Evolutionary conservation across 176 grass and related monocot genomes (phyloP).

Genomic region (Oryza meyeriana): DNA sequence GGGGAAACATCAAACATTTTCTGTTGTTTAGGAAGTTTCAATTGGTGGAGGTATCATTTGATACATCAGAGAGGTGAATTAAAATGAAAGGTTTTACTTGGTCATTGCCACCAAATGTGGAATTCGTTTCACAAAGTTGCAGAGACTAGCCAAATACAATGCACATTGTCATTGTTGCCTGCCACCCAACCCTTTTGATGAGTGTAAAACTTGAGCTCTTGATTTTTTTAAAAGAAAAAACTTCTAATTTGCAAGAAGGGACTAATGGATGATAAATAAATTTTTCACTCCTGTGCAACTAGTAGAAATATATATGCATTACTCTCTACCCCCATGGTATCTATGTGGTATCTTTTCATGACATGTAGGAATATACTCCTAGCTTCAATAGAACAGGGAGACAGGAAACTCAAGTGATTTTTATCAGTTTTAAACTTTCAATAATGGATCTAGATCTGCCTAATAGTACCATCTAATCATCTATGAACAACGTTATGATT

Average conservation of each 20-base stretch:
- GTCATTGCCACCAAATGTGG: neutral
- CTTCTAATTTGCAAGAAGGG: neutral
- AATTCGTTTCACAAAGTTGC: neutral
- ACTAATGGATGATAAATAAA: neutral
- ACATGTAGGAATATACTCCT: neutral
- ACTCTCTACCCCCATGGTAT: neutral
- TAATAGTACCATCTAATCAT: neutral
- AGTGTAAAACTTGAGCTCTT: neutral
- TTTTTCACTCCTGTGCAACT: neutral
- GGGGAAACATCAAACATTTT: neutral
- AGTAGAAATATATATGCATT: neutral
- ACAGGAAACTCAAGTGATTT: neutral
- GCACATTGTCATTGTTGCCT: neutral
- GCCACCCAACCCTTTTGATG: neutral
- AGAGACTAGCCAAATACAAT: neutral
- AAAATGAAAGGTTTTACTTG: neutral
- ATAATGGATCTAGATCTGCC: neutral
- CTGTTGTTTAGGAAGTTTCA: constrained; percentile 9
- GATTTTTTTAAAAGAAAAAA: neutral
- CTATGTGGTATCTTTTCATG: neutral
- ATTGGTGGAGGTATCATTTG: neutral
- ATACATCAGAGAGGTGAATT: neutral
- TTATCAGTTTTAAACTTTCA: neutral
- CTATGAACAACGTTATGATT: neutral
- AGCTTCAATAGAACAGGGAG: neutral